Evolutionary conservation across 2,329 filamentous ascomycete genomes (phyloP).

Genomic region (Diaporthe humulicola): DNA sequence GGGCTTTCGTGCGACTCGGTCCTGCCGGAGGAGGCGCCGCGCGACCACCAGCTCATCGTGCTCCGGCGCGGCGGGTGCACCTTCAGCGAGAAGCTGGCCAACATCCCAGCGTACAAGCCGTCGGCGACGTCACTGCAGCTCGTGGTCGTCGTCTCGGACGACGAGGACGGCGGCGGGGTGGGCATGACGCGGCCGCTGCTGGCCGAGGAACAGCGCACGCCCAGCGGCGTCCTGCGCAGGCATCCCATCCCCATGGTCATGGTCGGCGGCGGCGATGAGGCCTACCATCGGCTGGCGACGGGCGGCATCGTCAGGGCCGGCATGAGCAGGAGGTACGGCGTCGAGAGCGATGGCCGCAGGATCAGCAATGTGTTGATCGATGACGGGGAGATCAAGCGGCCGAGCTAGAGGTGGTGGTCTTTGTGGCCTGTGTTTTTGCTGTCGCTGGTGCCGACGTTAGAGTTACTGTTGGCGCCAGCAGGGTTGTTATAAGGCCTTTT

Average conservation of each 20-base stretch:
- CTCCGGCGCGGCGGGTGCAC: slow-evolving; percentile 86
- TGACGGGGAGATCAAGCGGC: slow-evolving; percentile 47
- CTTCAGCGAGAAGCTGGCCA: slow-evolving; percentile 85
- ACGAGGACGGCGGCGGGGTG: slow-evolving; percentile 56
- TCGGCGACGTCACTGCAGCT: slow-evolving; percentile 76
- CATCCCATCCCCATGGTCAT: slow-evolving; percentile 87
- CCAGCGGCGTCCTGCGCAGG: slow-evolving; percentile 75
- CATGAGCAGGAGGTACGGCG: slow-evolving; percentile 81
- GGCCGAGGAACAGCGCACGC: slow-evolving; percentile 79
- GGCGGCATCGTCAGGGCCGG: slow-evolving; percentile 75
- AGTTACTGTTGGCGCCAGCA: background rate
- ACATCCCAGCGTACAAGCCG: slow-evolving; percentile 84
- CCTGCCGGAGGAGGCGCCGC: slow-evolving; percentile 64
- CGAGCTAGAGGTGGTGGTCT: background rate
- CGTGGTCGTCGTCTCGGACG: slow-evolving; percentile 81
- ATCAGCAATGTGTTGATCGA: slow-evolving; percentile 83
- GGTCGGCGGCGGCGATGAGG: slow-evolving; percentile 78
- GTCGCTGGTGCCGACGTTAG: too few species aligned
- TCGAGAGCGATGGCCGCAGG: slow-evolving; percentile 83
- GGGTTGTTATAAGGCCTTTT: too few species aligned
- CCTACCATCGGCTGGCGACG: slow-evolving; percentile 71
- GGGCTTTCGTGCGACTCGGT: slow-evolving; percentile 75
- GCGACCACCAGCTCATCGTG: slow-evolving; percentile 81
- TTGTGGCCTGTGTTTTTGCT: too few species aligned
- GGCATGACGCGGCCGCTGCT: slow-evolving; percentile 73